Percentiles rank a stretch among this genome's conserved stretches.
Conservation (phyloP, 495 filamentous ascomycete species). For the Terfezia claveryi region DNA sequence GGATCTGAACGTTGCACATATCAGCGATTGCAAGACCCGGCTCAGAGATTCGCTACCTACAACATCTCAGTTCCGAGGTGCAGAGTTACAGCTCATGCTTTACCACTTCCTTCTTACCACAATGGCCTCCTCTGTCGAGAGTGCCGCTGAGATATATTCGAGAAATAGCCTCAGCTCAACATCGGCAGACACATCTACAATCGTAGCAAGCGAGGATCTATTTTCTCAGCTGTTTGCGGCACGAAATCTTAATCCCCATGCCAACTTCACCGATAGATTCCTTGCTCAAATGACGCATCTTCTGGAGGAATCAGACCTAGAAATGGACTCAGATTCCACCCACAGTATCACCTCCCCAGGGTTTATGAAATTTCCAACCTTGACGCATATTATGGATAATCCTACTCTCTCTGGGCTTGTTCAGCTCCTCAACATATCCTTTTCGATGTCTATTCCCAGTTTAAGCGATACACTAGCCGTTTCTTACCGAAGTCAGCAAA, state of each 20-base stretch:
- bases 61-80: conserved; percentile 46
- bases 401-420: conserved; percentile 41
- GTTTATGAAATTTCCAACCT: conserved; percentile 17
- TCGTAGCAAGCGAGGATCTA: background rate
- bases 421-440: conserved; percentile 38
- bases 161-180: background rate
- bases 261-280: conserved; percentile 54
- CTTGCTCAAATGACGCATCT: conserved; percentile 53
- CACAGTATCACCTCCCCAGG: conserved; percentile 15
- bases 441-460: conserved; percentile 31
- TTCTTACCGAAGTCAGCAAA: conserved; percentile 33
- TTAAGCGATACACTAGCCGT: conserved; percentile 38
- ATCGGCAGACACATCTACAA: background rate
- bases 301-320: conserved; percentile 30
- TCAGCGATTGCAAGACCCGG: conserved; percentile 81
- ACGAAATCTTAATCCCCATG: conserved; percentile 41
- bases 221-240: conserved; percentile 33
- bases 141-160: conserved; percentile 27
- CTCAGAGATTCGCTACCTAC: conserved; percentile 36
- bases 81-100: conserved; percentile 68
- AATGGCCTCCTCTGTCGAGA: conserved; percentile 47
- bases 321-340: conserved; percentile 17
- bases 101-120: conserved; percentile 71
- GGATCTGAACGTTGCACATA: conserved; percentile 34
- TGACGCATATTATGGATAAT: conserved; percentile 34